Evolutionary conservation across 2,329 filamentous ascomycete species (phyloP), one percentile per base, ranked within the genome.

Genomic region (Clathrospora elynae): DNA sequence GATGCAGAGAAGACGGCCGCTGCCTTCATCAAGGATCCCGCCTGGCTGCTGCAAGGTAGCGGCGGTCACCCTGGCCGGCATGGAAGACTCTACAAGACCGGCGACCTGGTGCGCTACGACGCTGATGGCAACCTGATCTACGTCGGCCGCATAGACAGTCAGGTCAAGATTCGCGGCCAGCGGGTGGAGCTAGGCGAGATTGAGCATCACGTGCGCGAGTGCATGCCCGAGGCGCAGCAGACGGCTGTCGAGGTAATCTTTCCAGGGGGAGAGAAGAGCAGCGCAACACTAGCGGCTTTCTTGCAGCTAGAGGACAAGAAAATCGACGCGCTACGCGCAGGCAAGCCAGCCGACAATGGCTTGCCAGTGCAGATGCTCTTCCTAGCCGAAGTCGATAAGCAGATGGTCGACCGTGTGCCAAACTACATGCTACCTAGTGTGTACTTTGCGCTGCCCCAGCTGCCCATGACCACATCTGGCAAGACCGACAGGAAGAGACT

Each of bases 391-490:
- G 19, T 11, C 10, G 17, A 20, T 17, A 10, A 20, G 5, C 16
- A 32, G 7, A 11, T 4, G 17, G 16, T 6, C 13, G 10, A 12
- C 16, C 5, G n/a, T 6, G 16, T 67, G 5, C 61, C 63, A 4
- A 29, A 25, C 11, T 72, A 72, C 53, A 73, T 73, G 70, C 57
- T 73, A 1, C 71, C 76, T 0, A 65, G 66, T 0, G 68, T 70
- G 9, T 77, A 73, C 40, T 71, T 78, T 5, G 70, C 73, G 0
- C 51, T 78, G 20, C 70, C 63, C 23, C 46, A 65, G 7, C 59
- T 79, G 17, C 77, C 77, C 0, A 58, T 71, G 2, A 54, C 75
- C 4, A 60, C 71, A 2, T 78, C 76, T 6, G 70, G 73, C 1
- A 79, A 79, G 41, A 48, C 43, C 4, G 58, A 65, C 35, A 51